Conservation (phyloP, 1,284 basidiomycete genomes). For the Neonothopanus nambi region DNA sequence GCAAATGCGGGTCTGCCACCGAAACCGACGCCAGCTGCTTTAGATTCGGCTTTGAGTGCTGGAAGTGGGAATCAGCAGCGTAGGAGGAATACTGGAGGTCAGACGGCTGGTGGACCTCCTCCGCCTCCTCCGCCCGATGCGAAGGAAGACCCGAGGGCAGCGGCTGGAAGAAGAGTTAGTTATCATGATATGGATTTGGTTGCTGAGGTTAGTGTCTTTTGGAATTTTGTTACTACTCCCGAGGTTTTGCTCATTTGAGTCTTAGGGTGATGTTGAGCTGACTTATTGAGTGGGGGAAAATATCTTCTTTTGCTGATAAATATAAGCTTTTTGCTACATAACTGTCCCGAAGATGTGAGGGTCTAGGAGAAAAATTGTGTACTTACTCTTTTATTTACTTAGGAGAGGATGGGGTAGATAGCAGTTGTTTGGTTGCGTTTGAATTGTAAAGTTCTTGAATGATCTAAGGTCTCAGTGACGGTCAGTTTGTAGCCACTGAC, state of each 20-base stretch:
- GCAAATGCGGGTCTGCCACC: slow-evolving; percentile 72
- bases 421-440: slow-evolving; percentile 9
- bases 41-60: slow-evolving; percentile 53
- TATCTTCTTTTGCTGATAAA: slow-evolving; percentile 2
- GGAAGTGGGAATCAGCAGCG: slow-evolving; percentile 37
- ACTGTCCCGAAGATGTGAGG: not conserved
- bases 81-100: slow-evolving; percentile 27
- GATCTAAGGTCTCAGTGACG: no score
- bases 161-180: slow-evolving; percentile 77
- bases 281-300: slow-evolving; percentile 50
- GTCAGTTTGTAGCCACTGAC: slow-evolving; percentile 1
- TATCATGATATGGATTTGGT: slow-evolving; percentile 89
- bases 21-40: slow-evolving; percentile 61
- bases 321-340: not conserved
- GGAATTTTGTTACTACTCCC: not conserved
- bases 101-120: slow-evolving; percentile 45
- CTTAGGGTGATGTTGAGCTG: slow-evolving; percentile 74
- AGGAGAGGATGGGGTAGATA: no score
- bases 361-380: no score
- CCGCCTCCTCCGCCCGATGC: slow-evolving; percentile 82
- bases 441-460: slow-evolving; percentile 1
- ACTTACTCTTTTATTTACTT: no score
- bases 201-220: slow-evolving; percentile 56
- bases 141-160: slow-evolving; percentile 85
- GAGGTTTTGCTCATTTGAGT: slow-evolving; percentile 10